phyloP scores from a whole-genome alignment of 805 yeast genomes.

The Suhomyces prunicola region DNA sequence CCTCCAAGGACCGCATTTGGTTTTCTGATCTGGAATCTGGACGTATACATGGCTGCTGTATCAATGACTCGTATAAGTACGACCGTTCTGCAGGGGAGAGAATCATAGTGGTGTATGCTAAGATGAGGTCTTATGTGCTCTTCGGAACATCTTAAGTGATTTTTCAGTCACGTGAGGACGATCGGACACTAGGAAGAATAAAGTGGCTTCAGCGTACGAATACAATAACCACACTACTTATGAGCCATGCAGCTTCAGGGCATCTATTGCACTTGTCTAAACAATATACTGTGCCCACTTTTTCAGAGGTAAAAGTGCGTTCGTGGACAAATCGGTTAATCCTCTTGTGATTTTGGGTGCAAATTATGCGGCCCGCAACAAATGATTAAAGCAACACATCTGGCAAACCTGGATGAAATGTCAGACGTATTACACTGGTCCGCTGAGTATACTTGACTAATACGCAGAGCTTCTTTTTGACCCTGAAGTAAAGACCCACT shows the following conservation, averaged over 20 bases:
- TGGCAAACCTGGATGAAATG: no score
- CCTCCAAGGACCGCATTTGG: slow-evolving; percentile 85
- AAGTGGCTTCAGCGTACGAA: not conserved
- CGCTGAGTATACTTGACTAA: no score
- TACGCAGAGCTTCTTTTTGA: no score
- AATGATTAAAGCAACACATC: not conserved
- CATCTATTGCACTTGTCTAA: no score
- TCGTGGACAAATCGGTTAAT: no score
- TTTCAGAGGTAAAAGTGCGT: no score
- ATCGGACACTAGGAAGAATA: not conserved
- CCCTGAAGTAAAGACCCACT: no score
- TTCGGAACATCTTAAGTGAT: not conserved
- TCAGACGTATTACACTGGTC: no score
- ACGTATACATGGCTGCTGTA: slow-evolving; percentile 58
- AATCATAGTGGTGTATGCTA: slow-evolving; percentile 40
- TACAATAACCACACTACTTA: not conserved
- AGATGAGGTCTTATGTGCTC: not conserved
- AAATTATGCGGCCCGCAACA: not conserved
- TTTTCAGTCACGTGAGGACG: not conserved
- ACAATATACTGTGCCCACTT: no score
- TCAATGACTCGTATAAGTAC: slow-evolving; percentile 71
- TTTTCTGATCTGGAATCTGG: slow-evolving; percentile 78
- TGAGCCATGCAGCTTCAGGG: no score
- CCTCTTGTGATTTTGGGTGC: not conserved
- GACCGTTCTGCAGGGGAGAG: slow-evolving; percentile 75